Evolutionary conservation across 352 stramenopile species (phyloP), one percentile per base, ranked within the genome.

Genomic region (Globisporangium cystogenes): DNA sequence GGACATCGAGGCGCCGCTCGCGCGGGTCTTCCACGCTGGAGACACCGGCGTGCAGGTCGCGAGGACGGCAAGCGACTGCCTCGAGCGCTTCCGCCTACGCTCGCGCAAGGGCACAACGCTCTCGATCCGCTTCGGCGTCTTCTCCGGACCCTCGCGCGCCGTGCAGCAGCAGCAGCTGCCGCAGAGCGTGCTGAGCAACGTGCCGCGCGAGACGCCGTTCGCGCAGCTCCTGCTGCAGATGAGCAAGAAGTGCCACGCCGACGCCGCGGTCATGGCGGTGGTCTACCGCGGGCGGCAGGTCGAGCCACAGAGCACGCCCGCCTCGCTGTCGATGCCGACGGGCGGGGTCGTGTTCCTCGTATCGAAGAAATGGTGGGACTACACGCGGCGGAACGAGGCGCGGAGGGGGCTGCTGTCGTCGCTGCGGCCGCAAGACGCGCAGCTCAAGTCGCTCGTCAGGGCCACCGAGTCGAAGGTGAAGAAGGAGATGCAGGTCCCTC

Each of bases 261-360:
- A 71, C 14, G 39, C 48, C 11, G 57, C 59, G 4, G 31, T 56
- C 27, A 71, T 51, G 18, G 58, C 65, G 18, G 62, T 48, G 12
- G 67, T 85, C 36, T 85, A 81, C 53, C 74, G 74, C 33, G 68
- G 64, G 6, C 71, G 69, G n/a, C 54, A 70, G 52, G 51, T 85
- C 29, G 74, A 85, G 33, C 48, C 64, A 3, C 51, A 36, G 7
- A 63, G 53, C 33, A 75, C 71, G 7, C 68, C 74, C 4, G 55
- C 48, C 1, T 40, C 45, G 26, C 46, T 85, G 16, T 65, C 57
- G 26, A 74, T 85, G 51, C 66, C 74, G 5, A 66, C 57, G 1
- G 69, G 71, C 12, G 68, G 66, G 11, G 37, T 85, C 20, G 64
- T 85, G 31, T 79, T 70, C 49, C 57, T 85, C 23, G 74, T 85